A percentile compares a stretch with the other conserved stretches of the same genome.
phyloP scores from a whole-genome alignment of 371 early-diverging fungal genomes.

The Thermomucor indicae-seudaticae region DNA sequence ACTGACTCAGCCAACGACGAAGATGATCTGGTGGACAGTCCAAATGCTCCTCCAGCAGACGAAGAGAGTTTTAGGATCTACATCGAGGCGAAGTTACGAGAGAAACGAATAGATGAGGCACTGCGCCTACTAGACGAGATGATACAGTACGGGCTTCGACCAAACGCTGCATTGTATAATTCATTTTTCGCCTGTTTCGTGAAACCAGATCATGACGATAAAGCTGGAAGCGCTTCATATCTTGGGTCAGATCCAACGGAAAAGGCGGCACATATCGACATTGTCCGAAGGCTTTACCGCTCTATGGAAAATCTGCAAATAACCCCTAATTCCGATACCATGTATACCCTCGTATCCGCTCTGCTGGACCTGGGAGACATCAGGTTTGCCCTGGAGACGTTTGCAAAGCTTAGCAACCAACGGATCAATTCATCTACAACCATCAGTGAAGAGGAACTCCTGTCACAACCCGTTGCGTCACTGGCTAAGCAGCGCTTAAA shows the following conservation, averaged over 20 bases:
- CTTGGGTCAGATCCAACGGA: background rate
- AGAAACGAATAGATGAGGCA: constrained; percentile 17
- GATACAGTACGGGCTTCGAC: constrained; percentile 13
- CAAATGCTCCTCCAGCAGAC: constrained; percentile 25
- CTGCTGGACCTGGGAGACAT: constrained; percentile 53
- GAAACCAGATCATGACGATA: constrained; percentile 3
- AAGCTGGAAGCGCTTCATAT: background rate
- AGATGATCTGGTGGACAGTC: background rate
- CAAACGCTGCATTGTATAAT: constrained; percentile 31
- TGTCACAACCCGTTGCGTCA: background rate
- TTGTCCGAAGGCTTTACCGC: constrained; percentile 20
- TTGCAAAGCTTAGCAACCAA: constrained; percentile 32
- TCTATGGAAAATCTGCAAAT: constrained; percentile 22
- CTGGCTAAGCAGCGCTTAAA: background rate
- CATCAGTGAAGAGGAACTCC: background rate
- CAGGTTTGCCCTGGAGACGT: constrained; percentile 38
- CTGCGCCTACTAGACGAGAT: constrained; percentile 15
- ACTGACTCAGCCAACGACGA: background rate
- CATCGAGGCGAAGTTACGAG: constrained; percentile 22
- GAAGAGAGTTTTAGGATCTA: constrained; percentile 31
- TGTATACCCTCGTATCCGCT: constrained; percentile 51
- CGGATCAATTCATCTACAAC: background rate
- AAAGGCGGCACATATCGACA: background rate
- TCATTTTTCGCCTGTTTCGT: constrained; percentile 28
- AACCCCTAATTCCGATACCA: constrained; percentile 39